Evolutionary conservation across 1,284 basidiomycete species (phyloP).

Genomic region (Phellinidium pouzarii): DNA sequence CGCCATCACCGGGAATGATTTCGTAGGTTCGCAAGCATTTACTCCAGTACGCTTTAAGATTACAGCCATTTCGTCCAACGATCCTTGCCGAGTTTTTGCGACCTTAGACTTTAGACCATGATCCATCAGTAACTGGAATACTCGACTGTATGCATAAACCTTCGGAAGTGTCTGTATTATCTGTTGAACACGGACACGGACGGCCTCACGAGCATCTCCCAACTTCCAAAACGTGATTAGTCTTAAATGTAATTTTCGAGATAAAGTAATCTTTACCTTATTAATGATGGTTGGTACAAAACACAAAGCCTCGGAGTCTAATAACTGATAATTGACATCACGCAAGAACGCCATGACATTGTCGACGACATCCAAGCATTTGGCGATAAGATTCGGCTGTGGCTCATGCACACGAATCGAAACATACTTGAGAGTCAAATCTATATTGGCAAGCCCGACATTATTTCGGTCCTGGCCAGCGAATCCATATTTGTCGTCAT

Average conservation of each 20-base stretch:
- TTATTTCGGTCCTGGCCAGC: slow-evolving; percentile 51
- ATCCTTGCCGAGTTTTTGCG: slow-evolving; percentile 82
- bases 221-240: slow-evolving; percentile 37
- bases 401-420: slow-evolving; percentile 90
- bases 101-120: slow-evolving; percentile 86
- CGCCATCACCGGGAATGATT: slow-evolving; percentile 76
- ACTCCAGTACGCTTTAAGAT: slow-evolving; percentile 81
- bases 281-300: slow-evolving; percentile 88
- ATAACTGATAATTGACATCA: slow-evolving; percentile 71
- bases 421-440: slow-evolving; percentile 90
- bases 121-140: slow-evolving; percentile 83
- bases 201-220: slow-evolving; percentile 74
- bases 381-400: slow-evolving; percentile 86
- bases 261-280: slow-evolving; percentile 54
- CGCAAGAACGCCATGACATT: slow-evolving; percentile 72
- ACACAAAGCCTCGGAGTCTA: slow-evolving; percentile 82
- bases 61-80: slow-evolving; percentile 73
- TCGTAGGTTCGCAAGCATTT: slow-evolving; percentile 71
- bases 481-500: slow-evolving; percentile 53
- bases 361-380: slow-evolving; percentile 86
- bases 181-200: slow-evolving; percentile 63
- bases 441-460: slow-evolving; percentile 84
- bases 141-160: slow-evolving; percentile 83
- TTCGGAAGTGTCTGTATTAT: slow-evolving; percentile 69
- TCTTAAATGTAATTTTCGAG: slow-evolving; percentile 2